These are phyloP conservation scores for Coemansia sp. DNA, from an alignment of 192 early-diverging fungal species.

Conservation along the genomic window DNA sequence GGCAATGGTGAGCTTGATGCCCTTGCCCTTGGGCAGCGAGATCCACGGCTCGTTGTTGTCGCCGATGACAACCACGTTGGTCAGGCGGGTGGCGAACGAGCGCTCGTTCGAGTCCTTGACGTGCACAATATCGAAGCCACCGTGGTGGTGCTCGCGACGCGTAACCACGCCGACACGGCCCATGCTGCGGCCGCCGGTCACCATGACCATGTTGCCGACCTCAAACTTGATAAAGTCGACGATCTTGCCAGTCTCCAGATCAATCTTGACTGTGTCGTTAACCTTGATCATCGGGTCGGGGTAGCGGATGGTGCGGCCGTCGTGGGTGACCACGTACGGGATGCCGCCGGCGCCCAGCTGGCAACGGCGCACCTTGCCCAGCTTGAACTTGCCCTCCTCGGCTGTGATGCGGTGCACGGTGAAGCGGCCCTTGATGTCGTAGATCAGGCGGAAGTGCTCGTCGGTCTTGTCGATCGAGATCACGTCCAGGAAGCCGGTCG, in stretches of 20 bases:
- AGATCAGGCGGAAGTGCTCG: constrained; percentile 99
- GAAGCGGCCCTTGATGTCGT: constrained; percentile 99
- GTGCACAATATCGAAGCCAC: constrained; percentile 99
- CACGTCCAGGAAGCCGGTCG: constrained; percentile 93
- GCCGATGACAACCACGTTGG: constrained; percentile 89
- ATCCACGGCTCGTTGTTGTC: constrained; percentile 90
- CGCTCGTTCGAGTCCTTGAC: constrained; percentile 96
- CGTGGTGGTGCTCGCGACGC: constrained; percentile 95
- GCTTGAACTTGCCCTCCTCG: constrained; percentile 99
- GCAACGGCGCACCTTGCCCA: constrained; percentile 96
- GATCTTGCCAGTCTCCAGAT: constrained; percentile 92
- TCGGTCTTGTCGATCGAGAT: constrained; percentile 72
- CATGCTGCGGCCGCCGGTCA: constrained; percentile 98
- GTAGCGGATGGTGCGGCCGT: constrained; percentile 99
- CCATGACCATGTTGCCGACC: constrained; percentile 92
- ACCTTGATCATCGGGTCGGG: constrained; percentile 99
- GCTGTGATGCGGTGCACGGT: constrained; percentile 98
- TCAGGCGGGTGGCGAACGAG: constrained; percentile 95
- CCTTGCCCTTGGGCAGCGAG: constrained; percentile 99
- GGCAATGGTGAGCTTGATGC: constrained; percentile 97
- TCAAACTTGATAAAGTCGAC: constrained; percentile 96
- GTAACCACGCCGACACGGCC: constrained; percentile 96
- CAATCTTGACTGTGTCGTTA: constrained; percentile 98
- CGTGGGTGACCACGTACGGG: constrained; percentile 97
- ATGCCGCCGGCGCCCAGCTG: constrained; percentile 95